Base-by-base conservation (phyloP, 768 basidiomycete genomes). In the Mycena sanguinolenta region DNA sequence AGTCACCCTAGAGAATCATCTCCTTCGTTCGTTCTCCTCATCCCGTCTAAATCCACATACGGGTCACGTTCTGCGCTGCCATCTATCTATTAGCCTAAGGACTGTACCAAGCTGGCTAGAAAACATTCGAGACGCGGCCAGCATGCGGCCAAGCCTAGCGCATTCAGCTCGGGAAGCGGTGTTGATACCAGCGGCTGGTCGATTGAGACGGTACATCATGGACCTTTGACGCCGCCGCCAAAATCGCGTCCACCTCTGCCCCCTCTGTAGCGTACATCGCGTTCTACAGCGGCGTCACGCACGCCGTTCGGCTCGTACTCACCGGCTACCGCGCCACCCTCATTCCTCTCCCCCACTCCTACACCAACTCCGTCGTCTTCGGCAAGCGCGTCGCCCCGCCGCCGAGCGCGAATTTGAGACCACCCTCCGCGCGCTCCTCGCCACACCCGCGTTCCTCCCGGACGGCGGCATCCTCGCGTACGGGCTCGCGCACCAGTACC, bases 261-360 rank as follows among this genome's bases (percentile, higher is more conserved):
- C 82, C 84, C 16, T 85, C 87, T 66, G 84, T 78, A 10, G 53
- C 39, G 16, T n/a, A n/a, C n/a, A n/a, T n/a, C n/a, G n/a, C n/a
- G n/a, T n/a, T n/a, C n/a, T n/a, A n/a, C n/a, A n/a, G 39, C 39
- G 39, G 77, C 23, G 76, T 86, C 67, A 82, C 52, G 7, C 52
- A 53, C 52, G 84, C 87, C 65, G 84, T 87, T 53, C 44, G 78
- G n/a, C 79, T 77, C 2, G 84, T 87, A 59, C 78, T 44, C 8
- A 79, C 81, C 1, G 86, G 87, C 1, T 75, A 82, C 42, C 82
- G 87, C 2, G 77, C 87, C 42, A 87, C 83, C 2, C 53, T 87
- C 60, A 83, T 85, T 85, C 65, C 79, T 85, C 25, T 83, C 80
- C 67, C 75, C 73, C 58, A 7, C 28, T 4, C 30, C 30, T 36